Base-by-base conservation (phyloP, 202 grass and related monocot species). In the Eragrostis tef region DNA sequence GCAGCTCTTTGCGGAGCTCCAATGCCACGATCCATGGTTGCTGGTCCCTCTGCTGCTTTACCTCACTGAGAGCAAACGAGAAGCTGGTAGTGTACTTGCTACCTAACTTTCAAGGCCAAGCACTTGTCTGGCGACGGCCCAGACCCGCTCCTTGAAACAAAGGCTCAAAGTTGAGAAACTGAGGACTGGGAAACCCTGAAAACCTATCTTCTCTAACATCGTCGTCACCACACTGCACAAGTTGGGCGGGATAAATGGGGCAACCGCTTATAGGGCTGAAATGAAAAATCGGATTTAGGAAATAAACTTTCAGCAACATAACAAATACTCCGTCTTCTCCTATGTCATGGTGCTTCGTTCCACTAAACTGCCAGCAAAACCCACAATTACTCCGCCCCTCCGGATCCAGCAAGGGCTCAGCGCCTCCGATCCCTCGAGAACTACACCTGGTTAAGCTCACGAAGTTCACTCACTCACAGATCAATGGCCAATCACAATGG, bases 231-330 rank as follows among this genome's bases (percentile, higher is more conserved):
- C 5, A 29, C 16, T 44, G 49, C 31, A 43, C 6, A 15, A 8
- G n/a, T 69, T 36, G 21, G 5, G 42, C 19, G 21, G 1, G 3
- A 45, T 9, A 68, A 57, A 44, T 44, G 26, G 2, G 21, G 49
- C 42, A 69, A 13, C 9, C 20, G 0, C 13, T 67, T 67, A 53
- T 52, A 67, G 43, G 4, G 10, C 6, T 15, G 62, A 34, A 25
- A 74, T 57, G 15, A 31, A 83, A 47, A 63, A 46, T 21, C 43
- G 74, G 19, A 43, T 64, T 62, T 39, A 39, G 26, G 19, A n/a
- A 20, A 73, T 63, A 81, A 75, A 31, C 31, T 54, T 48, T n/a
- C 27, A 58, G 74, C 58, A 79, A 67, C 22, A 69, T 19, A 51
- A 49, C 24, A 34, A 57, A 20, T 25, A 25, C 56, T n/a, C 53